Evolutionary conservation across 176 grass and related monocot genomes (phyloP).

Genomic region (Zea luxurians): DNA sequence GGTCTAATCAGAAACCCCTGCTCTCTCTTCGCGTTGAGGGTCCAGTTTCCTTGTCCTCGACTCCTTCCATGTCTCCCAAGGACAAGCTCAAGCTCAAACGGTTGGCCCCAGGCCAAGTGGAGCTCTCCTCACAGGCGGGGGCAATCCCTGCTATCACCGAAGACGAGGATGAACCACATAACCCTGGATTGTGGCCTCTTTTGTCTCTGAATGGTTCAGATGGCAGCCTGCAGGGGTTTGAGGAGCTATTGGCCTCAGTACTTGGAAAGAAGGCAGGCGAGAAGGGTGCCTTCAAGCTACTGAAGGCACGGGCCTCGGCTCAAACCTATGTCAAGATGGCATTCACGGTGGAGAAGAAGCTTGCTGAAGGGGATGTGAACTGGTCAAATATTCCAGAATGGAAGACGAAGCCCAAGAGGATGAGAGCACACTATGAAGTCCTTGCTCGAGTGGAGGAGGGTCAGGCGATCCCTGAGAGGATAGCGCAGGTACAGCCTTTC

Average conservation of each 20-base stretch:
- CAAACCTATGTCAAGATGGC: constrained; percentile 88
- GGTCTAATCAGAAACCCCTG: constrained; percentile 64
- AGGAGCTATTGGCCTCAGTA: constrained; percentile 72
- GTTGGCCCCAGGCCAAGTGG: constrained; percentile 66
- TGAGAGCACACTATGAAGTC: constrained; percentile 73
- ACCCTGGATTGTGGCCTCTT: constrained; percentile 64
- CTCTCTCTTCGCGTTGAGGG: constrained; percentile 79
- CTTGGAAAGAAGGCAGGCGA: constrained; percentile 55
- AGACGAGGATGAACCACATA: constrained; percentile 36
- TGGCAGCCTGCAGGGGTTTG: constrained; percentile 61
- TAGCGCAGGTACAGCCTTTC: constrained; percentile 55
- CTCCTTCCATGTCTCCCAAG: constrained; percentile 64
- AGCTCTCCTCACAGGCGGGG: constrained; percentile 57
- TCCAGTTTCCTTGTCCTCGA: constrained; percentile 64
- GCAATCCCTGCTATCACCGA: constrained; percentile 30
- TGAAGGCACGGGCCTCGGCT: constrained; percentile 60
- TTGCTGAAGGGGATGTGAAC: constrained; percentile 56
- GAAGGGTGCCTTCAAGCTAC: constrained; percentile 69
- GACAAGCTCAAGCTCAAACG: constrained; percentile 80
- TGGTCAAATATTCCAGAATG: constrained; percentile 59
- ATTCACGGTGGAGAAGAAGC: constrained; percentile 55
- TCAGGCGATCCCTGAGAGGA: constrained; percentile 71
- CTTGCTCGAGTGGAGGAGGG: constrained; percentile 71
- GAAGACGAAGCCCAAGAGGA: constrained; percentile 70
- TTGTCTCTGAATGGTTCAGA: constrained; percentile 77